These are phyloP conservation scores for Kazachstania bromeliacearum DNA, from an alignment of 805 yeast genomes.

Conservation along the genomic window DNA sequence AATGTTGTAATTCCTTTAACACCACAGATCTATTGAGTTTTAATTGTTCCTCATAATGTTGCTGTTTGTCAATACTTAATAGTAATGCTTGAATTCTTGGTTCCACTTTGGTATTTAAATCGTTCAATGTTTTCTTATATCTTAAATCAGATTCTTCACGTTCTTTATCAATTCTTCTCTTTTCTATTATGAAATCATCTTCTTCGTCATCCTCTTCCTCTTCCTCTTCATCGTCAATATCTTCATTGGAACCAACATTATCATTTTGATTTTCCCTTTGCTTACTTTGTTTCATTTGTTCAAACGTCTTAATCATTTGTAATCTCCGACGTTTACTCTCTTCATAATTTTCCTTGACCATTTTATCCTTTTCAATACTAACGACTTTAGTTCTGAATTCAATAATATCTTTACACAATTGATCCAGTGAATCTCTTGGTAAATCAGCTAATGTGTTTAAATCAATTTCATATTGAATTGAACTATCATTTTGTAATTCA, in stretches of 20 bases:
- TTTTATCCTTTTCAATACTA: conserved; percentile 41
- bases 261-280: conserved; percentile 2
- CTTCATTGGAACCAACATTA: conserved; percentile 5
- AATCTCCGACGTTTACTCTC: conserved; percentile 20
- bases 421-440: conserved; percentile 22
- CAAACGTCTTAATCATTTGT: conserved; percentile 22
- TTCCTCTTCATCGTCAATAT: conserved; percentile 10
- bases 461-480: conserved; percentile 20
- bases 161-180: conserved; percentile 8
- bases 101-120: conserved; percentile 11
- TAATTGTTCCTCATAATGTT: conserved; percentile 12
- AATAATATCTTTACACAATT: conserved; percentile 37
- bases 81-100: conserved; percentile 13
- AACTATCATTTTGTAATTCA: background rate
- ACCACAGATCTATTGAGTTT: conserved; percentile 11
- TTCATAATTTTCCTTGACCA: conserved; percentile 33
- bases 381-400: conserved; percentile 48
- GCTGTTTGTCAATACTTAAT: conserved; percentile 9
- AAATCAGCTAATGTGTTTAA: conserved; percentile 23
- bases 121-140: conserved; percentile 12
- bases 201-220: conserved; percentile 12
- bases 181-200: conserved; percentile 8
- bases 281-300: conserved; percentile 17
- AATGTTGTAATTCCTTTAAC: conserved; percentile 19
- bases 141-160: conserved; percentile 10